A percentile compares a stretch with the other conserved stretches of the same genome.
Conservation (phyloP, 768 basidiomycete genomes). For the Naganishia kalamii region DNA sequence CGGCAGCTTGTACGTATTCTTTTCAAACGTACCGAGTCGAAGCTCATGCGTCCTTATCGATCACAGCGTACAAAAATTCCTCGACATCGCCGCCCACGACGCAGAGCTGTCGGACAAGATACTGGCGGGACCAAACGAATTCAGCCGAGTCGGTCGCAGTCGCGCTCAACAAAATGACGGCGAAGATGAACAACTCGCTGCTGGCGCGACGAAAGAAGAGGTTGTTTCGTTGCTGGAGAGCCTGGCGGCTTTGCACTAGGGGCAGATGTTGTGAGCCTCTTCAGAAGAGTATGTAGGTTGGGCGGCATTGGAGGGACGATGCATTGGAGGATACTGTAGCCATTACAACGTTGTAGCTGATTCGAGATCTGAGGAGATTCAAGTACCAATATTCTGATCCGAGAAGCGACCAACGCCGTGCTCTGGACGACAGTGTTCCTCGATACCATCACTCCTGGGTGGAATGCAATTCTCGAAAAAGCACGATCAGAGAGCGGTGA, state of each 20-base stretch:
- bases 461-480: too few relatives aligned
- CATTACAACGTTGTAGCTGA: not conserved
- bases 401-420: not conserved
- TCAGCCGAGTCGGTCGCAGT: conserved; percentile 13
- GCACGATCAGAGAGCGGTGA: too few relatives aligned
- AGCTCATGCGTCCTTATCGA: not conserved
- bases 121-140: conserved; percentile 22
- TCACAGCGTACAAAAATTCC: conserved; percentile 41
- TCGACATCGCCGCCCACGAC: conserved; percentile 27
- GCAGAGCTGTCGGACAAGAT: conserved; percentile 19
- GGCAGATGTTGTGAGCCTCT: too few relatives aligned
- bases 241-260: conserved; percentile 32
- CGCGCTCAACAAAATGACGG: not conserved
- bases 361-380: not conserved
- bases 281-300: too few relatives aligned
- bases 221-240: conserved; percentile 37
- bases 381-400: not conserved
- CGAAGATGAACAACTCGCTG: not conserved
- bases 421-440: not conserved
- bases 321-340: not conserved
- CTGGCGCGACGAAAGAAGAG: conserved; percentile 26
- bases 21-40: not conserved
- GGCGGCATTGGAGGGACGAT: not conserved
- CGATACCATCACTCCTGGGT: not conserved
- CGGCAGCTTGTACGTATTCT: conserved; percentile 41